Evolutionary conservation across 1,284 basidiomycete genomes (phyloP), one percentile per base, ranked within the genome.

Genomic region (Wallemia ichthyophaga): DNA sequence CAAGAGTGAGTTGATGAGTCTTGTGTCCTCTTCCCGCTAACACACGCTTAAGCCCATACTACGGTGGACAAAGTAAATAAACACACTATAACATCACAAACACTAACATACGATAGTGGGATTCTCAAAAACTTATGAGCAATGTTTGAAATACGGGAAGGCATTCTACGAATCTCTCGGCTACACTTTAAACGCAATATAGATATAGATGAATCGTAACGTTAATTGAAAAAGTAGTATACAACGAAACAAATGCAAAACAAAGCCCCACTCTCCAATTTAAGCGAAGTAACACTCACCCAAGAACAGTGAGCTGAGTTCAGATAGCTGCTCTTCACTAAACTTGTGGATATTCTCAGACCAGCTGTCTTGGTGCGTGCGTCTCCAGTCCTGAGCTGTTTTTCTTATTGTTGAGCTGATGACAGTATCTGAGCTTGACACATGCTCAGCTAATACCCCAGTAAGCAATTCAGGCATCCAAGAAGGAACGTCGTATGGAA

Each of bases 391-490:
- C 48, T 83, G 85, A 58, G 87, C 87, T 69, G 81, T 85, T 65
- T 82, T 81, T 58, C 85, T 78, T 65, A 92, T 88, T 3, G 88
- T 86, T 1, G 84, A 86, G 25, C 83, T 85, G 66, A 96, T 85
- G 23, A 91, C 91, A 56, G 82, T 81, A 24, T 56, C 55, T 56
- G 91, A 89, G 67, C 91, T 87, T 2, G 87, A 83, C 1, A 84
- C 81, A 69, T 94, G 85, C 65, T 75, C 74, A 2, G 82, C 82
- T 61, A 87, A 73, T 26, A 82, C 81, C 80, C 74, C 76, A 58
- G 80, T 79, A 61, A 82, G 81, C 59, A 86, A 74, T 48, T 81
- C 78, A 66, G 88, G 94, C 59, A 96, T 74, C 64, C 84, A 88
- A 62, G 78, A 78, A 62, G 85, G 84, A 28, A 87, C 80, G 0